Evolutionary conservation across 768 basidiomycete species (phyloP), one percentile per base, ranked within the genome.

Genomic region (Lactarius quietus): DNA sequence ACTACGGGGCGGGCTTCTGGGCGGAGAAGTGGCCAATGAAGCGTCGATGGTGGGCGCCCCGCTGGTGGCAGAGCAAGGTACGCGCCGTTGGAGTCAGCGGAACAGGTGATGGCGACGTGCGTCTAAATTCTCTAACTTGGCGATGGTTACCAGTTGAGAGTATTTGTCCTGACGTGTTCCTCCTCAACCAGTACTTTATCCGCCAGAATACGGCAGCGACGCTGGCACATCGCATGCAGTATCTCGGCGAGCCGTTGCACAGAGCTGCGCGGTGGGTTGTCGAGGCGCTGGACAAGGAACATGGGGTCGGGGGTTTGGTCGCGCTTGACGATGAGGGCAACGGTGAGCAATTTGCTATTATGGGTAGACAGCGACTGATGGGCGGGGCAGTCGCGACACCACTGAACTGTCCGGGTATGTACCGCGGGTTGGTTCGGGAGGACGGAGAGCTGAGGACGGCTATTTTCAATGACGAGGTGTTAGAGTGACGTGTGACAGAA

Each of bases 71-170:
- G 56, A 70, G 74, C 54, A 69, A 69, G 75, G 67, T 72, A 72
- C 78, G 69, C 65, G 89, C 85, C 9, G 77, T 93, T 28, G 90
- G 91, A 5, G 77, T 93, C n/a, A 90, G 89, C 35, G 90, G 92
- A 0, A 93, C 92, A 15, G 92, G 92, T 8, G 86, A 93, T 69
- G 92, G 92, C 67, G 92, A 93, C 75, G 90, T 92, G 72, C 65
- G 85, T 76, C 41, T 54, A 41, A 54, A 48, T 35, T 53, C 18
- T 35, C 23, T 3, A 6, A 26, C 23, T 48, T 43, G 53, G 10
- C 57, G 41, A 59, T 53, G 31, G 51, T 61, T 43, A 51, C 20
- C 61, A 51, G 60, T 29, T 52, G 15, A 10, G 35, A 15, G 35
- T 33, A 3, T 43, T 23, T 18, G 14, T 12, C 55, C 55, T 55